A percentile compares a stretch with the other conserved stretches of the same genome.
Conservation (phyloP, 192 early-diverging fungal genomes). For the Geranomyces variabilis region DNA sequence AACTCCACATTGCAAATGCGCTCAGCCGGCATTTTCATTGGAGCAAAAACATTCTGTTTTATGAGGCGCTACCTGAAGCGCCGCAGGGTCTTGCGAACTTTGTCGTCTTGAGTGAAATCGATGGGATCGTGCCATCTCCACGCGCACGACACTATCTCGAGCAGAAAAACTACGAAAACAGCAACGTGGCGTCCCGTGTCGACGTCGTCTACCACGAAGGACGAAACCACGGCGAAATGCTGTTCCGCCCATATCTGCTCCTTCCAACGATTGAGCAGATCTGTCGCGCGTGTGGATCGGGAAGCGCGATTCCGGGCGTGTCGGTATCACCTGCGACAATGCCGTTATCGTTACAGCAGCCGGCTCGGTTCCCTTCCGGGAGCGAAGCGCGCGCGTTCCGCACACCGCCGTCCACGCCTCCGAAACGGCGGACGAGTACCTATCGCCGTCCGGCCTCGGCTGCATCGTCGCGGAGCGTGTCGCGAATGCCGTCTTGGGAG, state of each 20-base stretch:
- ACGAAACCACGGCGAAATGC: constrained; percentile 21
- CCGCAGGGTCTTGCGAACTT: constrained; percentile 1
- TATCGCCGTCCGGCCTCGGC: not conserved
- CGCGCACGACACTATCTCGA: constrained; percentile 26
- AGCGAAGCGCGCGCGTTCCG: not conserved
- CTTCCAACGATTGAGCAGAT: constrained; percentile 2
- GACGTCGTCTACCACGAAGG: constrained; percentile 17
- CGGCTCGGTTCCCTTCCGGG: no score
- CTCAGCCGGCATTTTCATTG: constrained; percentile 53
- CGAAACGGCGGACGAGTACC: constrained; percentile 7
- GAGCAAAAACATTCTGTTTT: constrained; percentile 39
- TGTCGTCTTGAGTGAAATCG: constrained; percentile 4
- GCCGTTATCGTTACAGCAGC: no score
- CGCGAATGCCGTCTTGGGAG: not conserved
- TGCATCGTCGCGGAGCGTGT: not conserved
- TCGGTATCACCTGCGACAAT: no score
- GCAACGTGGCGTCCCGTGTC: not conserved
- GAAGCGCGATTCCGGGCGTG: no score
- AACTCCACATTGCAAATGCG: constrained; percentile 62
- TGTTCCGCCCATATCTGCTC: constrained; percentile 7
- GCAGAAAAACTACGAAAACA: constrained; percentile 6
- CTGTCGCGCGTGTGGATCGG: not conserved
- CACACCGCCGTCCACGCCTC: not conserved
- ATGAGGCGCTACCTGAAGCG: constrained; percentile 32
- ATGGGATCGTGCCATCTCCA: constrained; percentile 24